Evolutionary conservation across 495 filamentous ascomycete species (phyloP).

Genomic region (Aspergillus baeticus): DNA sequence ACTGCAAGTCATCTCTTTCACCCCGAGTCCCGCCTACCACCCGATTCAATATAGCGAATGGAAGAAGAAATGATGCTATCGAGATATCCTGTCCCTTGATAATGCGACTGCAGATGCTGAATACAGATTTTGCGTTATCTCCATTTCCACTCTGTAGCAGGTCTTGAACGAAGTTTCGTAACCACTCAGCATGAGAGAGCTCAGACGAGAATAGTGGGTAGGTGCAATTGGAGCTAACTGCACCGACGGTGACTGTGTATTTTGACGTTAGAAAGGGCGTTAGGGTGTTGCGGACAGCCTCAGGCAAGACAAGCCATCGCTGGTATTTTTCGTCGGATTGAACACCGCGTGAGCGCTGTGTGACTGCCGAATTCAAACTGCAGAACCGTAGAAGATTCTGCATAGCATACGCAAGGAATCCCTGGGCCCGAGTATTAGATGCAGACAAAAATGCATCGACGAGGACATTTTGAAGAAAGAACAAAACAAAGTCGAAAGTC

Average conservation of each 20-base stretch:
- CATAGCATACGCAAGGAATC: slow-evolving; percentile 89
- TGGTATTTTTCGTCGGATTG: slow-evolving; percentile 56
- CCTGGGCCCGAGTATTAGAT: slow-evolving; percentile 80
- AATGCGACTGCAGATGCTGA: slow-evolving; percentile 74
- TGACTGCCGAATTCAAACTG: slow-evolving; percentile 61
- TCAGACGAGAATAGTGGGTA: slow-evolving; percentile 74
- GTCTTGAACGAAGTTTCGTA: slow-evolving; percentile 76
- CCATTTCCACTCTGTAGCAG: slow-evolving; percentile 71
- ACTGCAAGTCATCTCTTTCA: slow-evolving; percentile 63
- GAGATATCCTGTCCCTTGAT: slow-evolving; percentile 79
- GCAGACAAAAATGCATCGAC: slow-evolving; percentile 89
- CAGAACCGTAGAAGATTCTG: slow-evolving; percentile 82
- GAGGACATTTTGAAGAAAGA: slow-evolving; percentile 79
- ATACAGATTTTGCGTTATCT: slow-evolving; percentile 68
- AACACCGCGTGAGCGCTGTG: slow-evolving; percentile 48
- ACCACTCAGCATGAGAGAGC: slow-evolving; percentile 74
- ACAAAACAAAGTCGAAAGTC: slow-evolving; percentile 80
- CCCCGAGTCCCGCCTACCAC: slow-evolving; percentile 66
- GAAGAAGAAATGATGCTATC: slow-evolving; percentile 81
- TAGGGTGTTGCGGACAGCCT: slow-evolving; percentile 70
- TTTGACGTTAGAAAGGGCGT: slow-evolving; percentile 81
- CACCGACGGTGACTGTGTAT: slow-evolving; percentile 66
- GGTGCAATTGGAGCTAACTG: slow-evolving; percentile 44
- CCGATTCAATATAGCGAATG: slow-evolving; percentile 77
- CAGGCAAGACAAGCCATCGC: slow-evolving; percentile 75